These are phyloP conservation scores for Leishmania guyanensis DNA, from an alignment of 208 protist genomes.

Conservation along the genomic window DNA sequence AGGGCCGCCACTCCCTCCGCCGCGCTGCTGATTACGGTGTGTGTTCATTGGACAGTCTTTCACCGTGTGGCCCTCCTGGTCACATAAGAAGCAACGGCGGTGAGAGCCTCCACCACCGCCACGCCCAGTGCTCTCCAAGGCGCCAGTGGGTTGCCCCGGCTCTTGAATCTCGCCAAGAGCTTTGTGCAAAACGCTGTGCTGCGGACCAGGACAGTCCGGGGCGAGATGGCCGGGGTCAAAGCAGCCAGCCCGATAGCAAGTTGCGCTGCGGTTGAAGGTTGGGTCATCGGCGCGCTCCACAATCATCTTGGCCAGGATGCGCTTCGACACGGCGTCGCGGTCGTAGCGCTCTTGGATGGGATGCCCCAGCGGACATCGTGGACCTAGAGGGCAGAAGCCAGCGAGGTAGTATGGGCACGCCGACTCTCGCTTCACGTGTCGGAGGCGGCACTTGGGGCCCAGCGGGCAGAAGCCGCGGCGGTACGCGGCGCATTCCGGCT, in stretches of 20 bases:
- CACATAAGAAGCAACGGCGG: constrained; percentile 79
- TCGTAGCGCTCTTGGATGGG: constrained; percentile 86
- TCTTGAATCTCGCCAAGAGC: constrained; percentile 69
- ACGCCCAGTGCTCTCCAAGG: constrained; percentile 47
- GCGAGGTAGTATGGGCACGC: constrained; percentile 93
- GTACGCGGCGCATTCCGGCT: constrained; percentile 88
- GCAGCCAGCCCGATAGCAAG: constrained; percentile 79
- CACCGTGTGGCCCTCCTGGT: constrained; percentile 75
- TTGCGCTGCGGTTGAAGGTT: constrained; percentile 72
- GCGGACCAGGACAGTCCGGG: constrained; percentile 76
- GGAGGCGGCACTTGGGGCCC: constrained; percentile 89
- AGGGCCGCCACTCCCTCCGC: constrained; percentile 19
- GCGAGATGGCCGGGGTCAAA: constrained; percentile 88
- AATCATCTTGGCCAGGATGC: constrained; percentile 67
- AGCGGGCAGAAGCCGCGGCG: constrained; percentile 89
- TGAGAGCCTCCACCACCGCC: constrained; percentile 24
- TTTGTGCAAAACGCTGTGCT: constrained; percentile 68
- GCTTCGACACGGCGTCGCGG: constrained; percentile 66
- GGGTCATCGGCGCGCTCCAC: constrained; percentile 70
- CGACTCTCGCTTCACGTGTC: constrained; percentile 68
- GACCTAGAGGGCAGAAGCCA: constrained; percentile 95
- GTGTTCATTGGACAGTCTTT: constrained; percentile 79
- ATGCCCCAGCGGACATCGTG: constrained; percentile 93
- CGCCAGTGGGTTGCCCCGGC: constrained; percentile 60
- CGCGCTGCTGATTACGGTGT: constrained; percentile 33